Percentiles rank a stretch among this genome's conserved stretches.
Conservation (phyloP, 1,284 basidiomycete species). For the Testicularia cyperi region DNA sequence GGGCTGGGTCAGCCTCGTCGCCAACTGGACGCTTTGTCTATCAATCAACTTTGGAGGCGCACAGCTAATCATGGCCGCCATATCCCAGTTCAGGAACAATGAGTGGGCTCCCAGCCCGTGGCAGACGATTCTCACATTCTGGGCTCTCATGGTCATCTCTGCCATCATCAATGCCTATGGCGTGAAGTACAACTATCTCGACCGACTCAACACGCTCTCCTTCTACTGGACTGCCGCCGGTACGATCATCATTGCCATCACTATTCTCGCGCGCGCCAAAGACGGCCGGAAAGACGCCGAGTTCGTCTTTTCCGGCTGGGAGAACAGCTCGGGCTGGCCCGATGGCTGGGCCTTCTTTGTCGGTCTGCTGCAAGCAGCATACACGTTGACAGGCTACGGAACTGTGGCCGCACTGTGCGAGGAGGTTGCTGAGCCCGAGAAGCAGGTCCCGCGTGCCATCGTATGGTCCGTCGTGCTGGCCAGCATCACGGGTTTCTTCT, state of each 20-base stretch:
- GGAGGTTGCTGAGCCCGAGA: conserved; percentile 59
- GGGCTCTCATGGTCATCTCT: conserved; percentile 61
- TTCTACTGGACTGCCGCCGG: conserved; percentile 63
- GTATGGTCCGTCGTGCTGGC: conserved; percentile 62
- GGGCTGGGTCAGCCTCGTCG: conserved; percentile 63
- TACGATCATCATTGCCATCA: conserved; percentile 63
- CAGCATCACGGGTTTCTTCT: conserved; percentile 62
- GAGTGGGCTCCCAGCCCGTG: conserved; percentile 45
- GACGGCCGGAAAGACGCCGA: conserved; percentile 60
- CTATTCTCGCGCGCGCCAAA: conserved; percentile 61
- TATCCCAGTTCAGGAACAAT: conserved; percentile 60
- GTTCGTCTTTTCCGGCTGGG: conserved; percentile 61
- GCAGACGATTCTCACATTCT: conserved; percentile 61
- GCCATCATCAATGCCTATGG: conserved; percentile 58
- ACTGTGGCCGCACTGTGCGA: conserved; percentile 61
- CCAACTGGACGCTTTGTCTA: conserved; percentile 62
- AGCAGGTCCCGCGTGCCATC: conserved; percentile 47
- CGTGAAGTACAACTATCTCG: conserved; percentile 43
- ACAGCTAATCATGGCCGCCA: conserved; percentile 63
- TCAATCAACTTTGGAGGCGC: conserved; percentile 64
- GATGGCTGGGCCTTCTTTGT: conserved; percentile 61
- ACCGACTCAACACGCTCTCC: conserved; percentile 59
- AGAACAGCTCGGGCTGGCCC: conserved; percentile 58
- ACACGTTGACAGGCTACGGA: conserved; percentile 60
- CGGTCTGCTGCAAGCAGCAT: conserved; percentile 59